Evolutionary conservation across 192 early-diverging fungal genomes (phyloP).

Genomic region (Dispira simplex): DNA sequence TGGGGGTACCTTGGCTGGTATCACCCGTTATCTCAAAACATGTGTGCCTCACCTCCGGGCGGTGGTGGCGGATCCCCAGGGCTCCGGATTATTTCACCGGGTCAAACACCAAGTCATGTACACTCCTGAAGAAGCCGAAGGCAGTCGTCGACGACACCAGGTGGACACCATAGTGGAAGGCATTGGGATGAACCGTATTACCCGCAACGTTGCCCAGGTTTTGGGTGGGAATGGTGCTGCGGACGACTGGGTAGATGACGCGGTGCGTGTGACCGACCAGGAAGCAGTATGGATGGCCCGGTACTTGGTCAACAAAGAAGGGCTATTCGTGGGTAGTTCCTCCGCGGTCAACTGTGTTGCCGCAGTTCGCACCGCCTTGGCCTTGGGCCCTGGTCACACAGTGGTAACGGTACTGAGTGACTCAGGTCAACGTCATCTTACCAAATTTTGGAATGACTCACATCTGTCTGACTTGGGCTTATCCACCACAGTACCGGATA

Average conservation of each 20-base stretch:
- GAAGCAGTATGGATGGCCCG: constrained; percentile 85
- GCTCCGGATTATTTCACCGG: constrained; percentile 82
- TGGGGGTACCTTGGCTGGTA: constrained; percentile 85
- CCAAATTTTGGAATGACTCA: constrained; percentile 74
- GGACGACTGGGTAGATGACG: constrained; percentile 50
- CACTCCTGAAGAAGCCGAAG: constrained; percentile 73
- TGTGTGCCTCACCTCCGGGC: constrained; percentile 38
- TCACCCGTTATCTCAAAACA: constrained; percentile 69
- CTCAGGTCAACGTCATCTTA: constrained; percentile 79
- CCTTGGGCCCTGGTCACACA: constrained; percentile 75
- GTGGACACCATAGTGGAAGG: constrained; percentile 97
- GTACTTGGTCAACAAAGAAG: constrained; percentile 44
- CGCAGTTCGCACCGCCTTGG: constrained; percentile 55
- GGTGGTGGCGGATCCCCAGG: constrained; percentile 81
- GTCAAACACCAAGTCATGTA: constrained; percentile 89
- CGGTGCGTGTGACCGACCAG: constrained; percentile 65
- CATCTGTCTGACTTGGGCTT: neutral
- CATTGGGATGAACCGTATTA: constrained; percentile 87
- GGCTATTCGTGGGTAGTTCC: constrained; percentile 79
- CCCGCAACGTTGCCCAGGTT: constrained; percentile 56
- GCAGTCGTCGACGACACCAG: constrained; percentile 79
- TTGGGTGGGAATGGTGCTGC: neutral
- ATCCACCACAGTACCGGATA: neutral
- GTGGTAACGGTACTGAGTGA: constrained; percentile 89
- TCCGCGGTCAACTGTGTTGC: constrained; percentile 89